Base-by-base conservation (phyloP, 805 yeast species). In the Pichia gijzeniarum region DNA sequence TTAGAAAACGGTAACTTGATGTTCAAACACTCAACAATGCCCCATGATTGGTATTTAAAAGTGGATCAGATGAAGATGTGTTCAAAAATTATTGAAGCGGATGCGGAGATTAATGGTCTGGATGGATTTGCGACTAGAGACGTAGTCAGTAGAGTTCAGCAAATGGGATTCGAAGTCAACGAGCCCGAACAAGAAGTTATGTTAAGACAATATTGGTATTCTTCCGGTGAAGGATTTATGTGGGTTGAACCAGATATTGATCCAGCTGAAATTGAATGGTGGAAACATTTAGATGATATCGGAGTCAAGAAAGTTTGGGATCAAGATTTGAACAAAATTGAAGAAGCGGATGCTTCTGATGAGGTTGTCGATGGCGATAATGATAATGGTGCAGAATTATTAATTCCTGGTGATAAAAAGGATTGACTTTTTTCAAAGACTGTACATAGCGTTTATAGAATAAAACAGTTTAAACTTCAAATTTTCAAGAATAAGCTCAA, bases 221-320 rank as follows among this genome's bases (percentile, higher is more conserved):
- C 83, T 35, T 85, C 87, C 7, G 95, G 95, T 27, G 90, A 82
- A 44, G 89, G 88, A 13, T 86, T 85, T 58, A 85, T 82, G 49
- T 86, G 95, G 95, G 82, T 77, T 12, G 95, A 86, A 58, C 95
- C 95, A 1, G 95, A 86, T 59, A 84, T 83, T 57, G 95, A 87
- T 58, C 95, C 95, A 0, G 95, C 93, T 0, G 88, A 81, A 18
- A 50, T 79, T 16, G 48, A 59, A 17, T 61, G 68, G 69, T 55
- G 59, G 56, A 43, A 57, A 27, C 66, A 64, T 53, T 45, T 66
- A 32, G 53, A 59, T 17, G 47, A 54, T 1, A 50, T 56, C 27
- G 65, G 66, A 1, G 61, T 59, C 14, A 57, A 55, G 39, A 59
- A 57, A 40, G 56, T 60, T 25, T 61, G 66, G 65, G 63, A 62